Evolutionary conservation across 148 eudicot species (phyloP).

Genomic region (Oxyria digyna): DNA sequence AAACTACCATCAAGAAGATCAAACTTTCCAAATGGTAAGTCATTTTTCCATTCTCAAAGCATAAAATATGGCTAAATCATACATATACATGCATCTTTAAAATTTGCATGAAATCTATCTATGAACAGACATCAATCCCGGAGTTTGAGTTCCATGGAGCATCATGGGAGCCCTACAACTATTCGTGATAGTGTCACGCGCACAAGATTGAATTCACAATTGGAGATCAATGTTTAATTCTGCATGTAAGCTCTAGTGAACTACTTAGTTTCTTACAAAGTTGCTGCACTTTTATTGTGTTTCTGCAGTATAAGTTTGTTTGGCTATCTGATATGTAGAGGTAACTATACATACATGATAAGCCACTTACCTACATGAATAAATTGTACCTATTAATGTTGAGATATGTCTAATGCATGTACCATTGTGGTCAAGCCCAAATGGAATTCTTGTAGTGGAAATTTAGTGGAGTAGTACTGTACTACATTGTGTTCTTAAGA

Average conservation of each 20-base stretch:
- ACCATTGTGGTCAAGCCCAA: neutral
- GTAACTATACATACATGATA: neutral
- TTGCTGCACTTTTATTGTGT: neutral
- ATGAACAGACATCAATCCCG: neutral
- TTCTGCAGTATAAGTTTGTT: neutral
- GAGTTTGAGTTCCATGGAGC: neutral
- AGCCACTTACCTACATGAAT: neutral
- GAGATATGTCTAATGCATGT: neutral
- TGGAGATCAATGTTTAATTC: neutral
- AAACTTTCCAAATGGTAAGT: constrained; percentile 1
- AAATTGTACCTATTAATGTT: neutral
- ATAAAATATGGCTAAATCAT: neutral
- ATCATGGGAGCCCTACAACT: constrained; percentile 3
- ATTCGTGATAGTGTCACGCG: no score
- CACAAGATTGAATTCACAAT: neutral
- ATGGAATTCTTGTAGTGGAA: neutral
- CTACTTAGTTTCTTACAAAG: neutral
- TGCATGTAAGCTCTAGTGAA: constrained; percentile 5
- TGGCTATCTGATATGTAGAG: neutral
- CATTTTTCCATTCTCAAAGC: neutral
- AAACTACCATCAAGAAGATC: neutral
- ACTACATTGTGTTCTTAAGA: neutral
- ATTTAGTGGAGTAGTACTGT: neutral
- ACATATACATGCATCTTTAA: neutral
- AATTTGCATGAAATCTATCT: neutral